Evolutionary conservation across 768 basidiomycete genomes (phyloP), one percentile per base, ranked within the genome.

Genomic region (Amanita brunnescens): DNA sequence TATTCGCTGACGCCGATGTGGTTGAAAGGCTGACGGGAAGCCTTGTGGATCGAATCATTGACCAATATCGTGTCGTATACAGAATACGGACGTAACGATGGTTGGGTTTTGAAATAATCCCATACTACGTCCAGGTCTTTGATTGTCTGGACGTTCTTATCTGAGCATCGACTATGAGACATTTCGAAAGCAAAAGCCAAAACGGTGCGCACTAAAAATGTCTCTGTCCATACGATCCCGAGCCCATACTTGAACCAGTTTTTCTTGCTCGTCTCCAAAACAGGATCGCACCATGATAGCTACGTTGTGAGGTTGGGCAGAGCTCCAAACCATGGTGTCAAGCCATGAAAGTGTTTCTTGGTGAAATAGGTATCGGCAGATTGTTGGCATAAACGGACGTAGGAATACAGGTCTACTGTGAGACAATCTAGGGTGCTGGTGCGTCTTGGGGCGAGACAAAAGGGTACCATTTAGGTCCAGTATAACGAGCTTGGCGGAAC

Each of bases 291-390:
- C 83, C 89, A 91, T 91, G 57, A 82, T 80, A 0, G 68, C 64
- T 9, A 90, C 89, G 61, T 79, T 88, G 44, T 83, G 81, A 1
- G 88, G 87, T 59, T 90, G 86, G 2, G 90, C 90, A 1, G 85
- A 87, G 60, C 85, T 87, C 90, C 90, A 93, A 2, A 93, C 78
- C 85, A 91, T 91, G 2, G 85, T 82, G 52, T 90, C 86, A 16
- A 91, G 72, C 85, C 87, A 89, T 8, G 60, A 58, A 33, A 65
- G 69, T 16, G 81, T 87, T 14, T 69, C 56, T 0, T 74, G 66
- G 45, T 81, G 78, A 56, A 87, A 82, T 2, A 90, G 65, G 59
- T 85, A 91, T 2, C 72, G 62, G 3, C 72, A 61, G 58, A 90
- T 85, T 1, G 82, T 63, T 3, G 64, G 51, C 58, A 90, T 70